Evolutionary conservation across 2,329 filamentous ascomycete genomes (phyloP), one percentile per base, ranked within the genome.

Genomic region (Fusarium circinatum): DNA sequence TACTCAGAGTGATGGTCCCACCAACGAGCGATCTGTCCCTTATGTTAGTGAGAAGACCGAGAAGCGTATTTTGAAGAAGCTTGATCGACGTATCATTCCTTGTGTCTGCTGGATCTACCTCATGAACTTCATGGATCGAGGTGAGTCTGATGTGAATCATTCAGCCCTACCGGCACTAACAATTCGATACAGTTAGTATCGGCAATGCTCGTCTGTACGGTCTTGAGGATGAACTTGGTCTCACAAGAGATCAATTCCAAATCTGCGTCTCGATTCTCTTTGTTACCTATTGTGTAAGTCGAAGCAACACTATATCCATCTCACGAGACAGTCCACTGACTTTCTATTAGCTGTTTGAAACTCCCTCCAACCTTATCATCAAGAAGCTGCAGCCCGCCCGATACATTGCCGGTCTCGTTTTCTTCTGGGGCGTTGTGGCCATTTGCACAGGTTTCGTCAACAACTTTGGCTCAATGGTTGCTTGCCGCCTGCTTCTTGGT

Each of bases 211-310:
- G 87, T 14, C 83, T 92, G 3, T 78, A 76, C 15, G 59, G 59
- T 10, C 51, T 77, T 39, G 89, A 92, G 78, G 81, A 86, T 28
- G 90, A 92, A 62, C 83, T 93, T 6, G 82, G 84, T 17, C 81
- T 93, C 72, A 78, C 79, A 34, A 84, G 85, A 7, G 86, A 87
- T 28, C 86, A 91, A 73, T 92, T 89, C 75, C 89, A 92, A 77
- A 59, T 86, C 18, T 83, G 85, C 1, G 86, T 89, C 3, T 89
- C 87, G 0, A 75, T 82, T 20, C 76, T 81, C 22, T 82, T 81
- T 56, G 70, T 84, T 39, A 79, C 80, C 5, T 82, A 83, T 56
- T 87, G 84, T 77, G 85, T 86, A 83, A 66, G 82, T 67, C 17
- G 3, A 3, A 18, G 3, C 7, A 51, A 11, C 3, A 3, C 2